Evolutionary conservation across 2,329 filamentous ascomycete genomes (phyloP).

Genomic region (Dothistroma pini): DNA sequence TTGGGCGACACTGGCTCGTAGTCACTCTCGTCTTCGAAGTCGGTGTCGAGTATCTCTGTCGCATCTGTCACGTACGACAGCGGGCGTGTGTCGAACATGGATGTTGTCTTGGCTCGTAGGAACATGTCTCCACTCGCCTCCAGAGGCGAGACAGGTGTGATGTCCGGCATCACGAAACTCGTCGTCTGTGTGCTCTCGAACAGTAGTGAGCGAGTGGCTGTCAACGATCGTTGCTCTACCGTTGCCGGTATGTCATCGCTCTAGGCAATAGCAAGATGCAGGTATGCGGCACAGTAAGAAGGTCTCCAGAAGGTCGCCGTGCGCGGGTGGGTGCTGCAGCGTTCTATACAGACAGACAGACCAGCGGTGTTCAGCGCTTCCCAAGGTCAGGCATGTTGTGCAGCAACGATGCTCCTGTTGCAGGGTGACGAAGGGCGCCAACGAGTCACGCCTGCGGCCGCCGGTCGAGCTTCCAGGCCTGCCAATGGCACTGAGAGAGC

Average conservation of each 20-base stretch:
- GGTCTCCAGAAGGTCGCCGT: slow-evolving; percentile 39
- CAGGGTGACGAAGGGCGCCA: slow-evolving; percentile 26
- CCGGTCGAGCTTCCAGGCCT: slow-evolving; percentile 9
- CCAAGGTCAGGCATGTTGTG: slow-evolving; percentile 33
- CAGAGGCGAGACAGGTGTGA: slow-evolving; percentile 44
- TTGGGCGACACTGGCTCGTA: slow-evolving; percentile 53
- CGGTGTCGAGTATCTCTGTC: slow-evolving; percentile 75
- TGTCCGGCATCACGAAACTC: slow-evolving; percentile 39
- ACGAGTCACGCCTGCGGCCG: slow-evolving; percentile 18
- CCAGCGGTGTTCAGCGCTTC: slow-evolving; percentile 34
- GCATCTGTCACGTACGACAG: slow-evolving; percentile 57
- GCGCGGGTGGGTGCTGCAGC: slow-evolving; percentile 40
- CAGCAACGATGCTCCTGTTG: slow-evolving; percentile 21
- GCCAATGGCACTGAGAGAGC: slow-evolving; percentile 15
- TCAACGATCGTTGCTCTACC: slow-evolving; percentile 14
- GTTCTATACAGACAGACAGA: slow-evolving; percentile 40
- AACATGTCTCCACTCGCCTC: slow-evolving; percentile 48
- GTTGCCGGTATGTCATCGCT: slow-evolving; percentile 24
- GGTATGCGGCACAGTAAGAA: slow-evolving; percentile 29
- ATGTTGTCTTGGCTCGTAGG: slow-evolving; percentile 47
- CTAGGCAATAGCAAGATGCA: slow-evolving; percentile 19
- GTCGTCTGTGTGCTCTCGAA: slow-evolving; percentile 3
- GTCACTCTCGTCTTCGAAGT: slow-evolving; percentile 65
- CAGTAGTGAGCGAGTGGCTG: slow-evolving; percentile 7
- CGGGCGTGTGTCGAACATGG: slow-evolving; percentile 54